Percentiles rank a stretch among this genome's conserved stretches.
Evolutionary conservation across 192 early-diverging fungal genomes (phyloP).

Genomic region (Gonapodya prolifera): DNA sequence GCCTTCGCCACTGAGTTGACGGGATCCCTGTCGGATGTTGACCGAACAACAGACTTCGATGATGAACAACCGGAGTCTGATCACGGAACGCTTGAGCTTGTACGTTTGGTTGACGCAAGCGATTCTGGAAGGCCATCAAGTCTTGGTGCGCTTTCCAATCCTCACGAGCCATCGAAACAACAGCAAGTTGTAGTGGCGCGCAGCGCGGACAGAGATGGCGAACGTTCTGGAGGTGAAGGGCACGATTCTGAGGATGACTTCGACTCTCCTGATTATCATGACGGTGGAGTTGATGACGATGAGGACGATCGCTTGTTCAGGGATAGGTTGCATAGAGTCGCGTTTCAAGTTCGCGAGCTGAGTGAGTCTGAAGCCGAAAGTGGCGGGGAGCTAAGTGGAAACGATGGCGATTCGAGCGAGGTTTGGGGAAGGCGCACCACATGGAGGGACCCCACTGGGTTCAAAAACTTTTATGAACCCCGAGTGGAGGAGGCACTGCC

Average conservation of each 20-base stretch:
- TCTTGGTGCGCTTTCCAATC: no score
- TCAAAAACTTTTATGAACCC: background rate
- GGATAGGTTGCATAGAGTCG: background rate
- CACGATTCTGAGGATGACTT: background rate
- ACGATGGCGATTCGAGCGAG: background rate
- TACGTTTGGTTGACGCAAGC: no score
- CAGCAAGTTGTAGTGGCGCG: no score
- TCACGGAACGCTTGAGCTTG: no score
- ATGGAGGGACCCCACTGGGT: background rate
- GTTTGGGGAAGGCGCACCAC: background rate
- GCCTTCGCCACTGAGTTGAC: background rate
- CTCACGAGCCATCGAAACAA: no score
- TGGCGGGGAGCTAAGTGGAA: background rate
- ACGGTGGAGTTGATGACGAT: background rate
- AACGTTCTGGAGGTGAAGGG: background rate
- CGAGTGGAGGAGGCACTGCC: background rate
- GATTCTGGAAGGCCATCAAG: no score
- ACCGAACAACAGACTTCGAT: background rate
- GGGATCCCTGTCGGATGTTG: background rate
- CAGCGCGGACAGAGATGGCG: background rate
- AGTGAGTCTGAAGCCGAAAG: background rate
- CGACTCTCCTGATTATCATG: background rate
- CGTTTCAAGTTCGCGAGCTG: background rate
- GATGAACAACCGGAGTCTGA: background rate
- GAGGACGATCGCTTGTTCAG: background rate